Conservation (phyloP, 371 early-diverging fungal species). For the Fennellomyces sp. region DNA sequence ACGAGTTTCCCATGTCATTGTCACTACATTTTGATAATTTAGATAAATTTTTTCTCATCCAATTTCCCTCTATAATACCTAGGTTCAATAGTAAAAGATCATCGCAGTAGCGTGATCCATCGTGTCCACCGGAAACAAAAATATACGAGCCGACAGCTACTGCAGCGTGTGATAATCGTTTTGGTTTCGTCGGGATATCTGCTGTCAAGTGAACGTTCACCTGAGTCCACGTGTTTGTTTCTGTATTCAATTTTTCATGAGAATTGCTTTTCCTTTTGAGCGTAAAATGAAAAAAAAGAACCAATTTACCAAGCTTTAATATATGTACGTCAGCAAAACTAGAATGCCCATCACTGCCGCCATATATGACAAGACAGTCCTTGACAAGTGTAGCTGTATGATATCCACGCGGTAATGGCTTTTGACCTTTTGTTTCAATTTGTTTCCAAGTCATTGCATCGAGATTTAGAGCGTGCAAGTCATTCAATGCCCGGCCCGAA, state of each 20-base stretch:
- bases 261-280: neutral
- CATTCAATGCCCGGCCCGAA: constrained; percentile 79
- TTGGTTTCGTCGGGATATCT: constrained; percentile 54
- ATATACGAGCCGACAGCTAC: constrained; percentile 84
- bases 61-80: no score
- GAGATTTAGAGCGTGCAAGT: constrained; percentile 71
- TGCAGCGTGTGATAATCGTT: constrained; percentile 81
- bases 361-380: constrained; percentile 75
- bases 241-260: constrained; percentile 49
- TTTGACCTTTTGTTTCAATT: constrained; percentile 60
- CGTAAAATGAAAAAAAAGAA: no score
- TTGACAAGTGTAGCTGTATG: constrained; percentile 80
- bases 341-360: constrained; percentile 85
- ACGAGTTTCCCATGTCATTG: constrained; percentile 80
- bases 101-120: constrained; percentile 77
- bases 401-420: constrained; percentile 84
- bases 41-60: no score
- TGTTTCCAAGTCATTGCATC: constrained; percentile 56
- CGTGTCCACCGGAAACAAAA: constrained; percentile 86
- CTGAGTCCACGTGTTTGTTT: constrained; percentile 9
- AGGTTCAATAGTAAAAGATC: constrained; percentile 82
- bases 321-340: constrained; percentile 79
- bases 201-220: constrained; percentile 50
- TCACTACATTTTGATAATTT: constrained; percentile 43
- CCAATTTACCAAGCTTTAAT: constrained; percentile 54